A percentile compares a stretch with the other conserved stretches of the same genome.
Evolutionary conservation across 768 basidiomycete genomes (phyloP).

Genomic region (Sutorius australiensis): DNA sequence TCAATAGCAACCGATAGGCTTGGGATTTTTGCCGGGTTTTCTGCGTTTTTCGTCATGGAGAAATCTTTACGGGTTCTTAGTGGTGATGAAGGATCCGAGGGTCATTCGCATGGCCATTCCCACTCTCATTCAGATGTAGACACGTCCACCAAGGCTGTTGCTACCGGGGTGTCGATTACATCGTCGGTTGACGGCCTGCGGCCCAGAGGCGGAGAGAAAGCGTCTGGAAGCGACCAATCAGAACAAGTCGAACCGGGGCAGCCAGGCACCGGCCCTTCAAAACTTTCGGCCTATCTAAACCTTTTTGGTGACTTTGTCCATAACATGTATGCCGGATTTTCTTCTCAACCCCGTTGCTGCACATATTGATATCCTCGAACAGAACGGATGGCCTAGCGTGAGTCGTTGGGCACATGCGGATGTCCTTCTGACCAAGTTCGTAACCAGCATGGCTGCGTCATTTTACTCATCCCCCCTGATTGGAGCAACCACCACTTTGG

Average conservation of each 20-base stretch:
- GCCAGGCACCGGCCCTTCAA: conserved; percentile 55
- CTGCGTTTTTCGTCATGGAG: conserved; percentile 90
- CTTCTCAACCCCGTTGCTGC: conserved; percentile 9
- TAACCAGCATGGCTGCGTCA: conserved; percentile 82
- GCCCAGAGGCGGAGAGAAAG: conserved; percentile 37
- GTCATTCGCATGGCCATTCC: conserved; percentile 52
- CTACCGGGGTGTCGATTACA: conserved; percentile 47
- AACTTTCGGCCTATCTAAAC: conserved; percentile 88
- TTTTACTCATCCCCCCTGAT: conserved; percentile 95
- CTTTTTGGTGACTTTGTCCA: conserved; percentile 92
- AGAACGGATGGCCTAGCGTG: conserved; percentile 93
- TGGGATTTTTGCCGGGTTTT: conserved; percentile 82
- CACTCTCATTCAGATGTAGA: conserved; percentile 52
- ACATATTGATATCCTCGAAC: conserved; percentile 14
- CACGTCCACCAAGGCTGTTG: conserved; percentile 29
- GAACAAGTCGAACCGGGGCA: conserved; percentile 24
- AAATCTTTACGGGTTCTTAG: conserved; percentile 83
- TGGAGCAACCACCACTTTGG: conserved; percentile 91
- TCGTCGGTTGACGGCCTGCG: conserved; percentile 46
- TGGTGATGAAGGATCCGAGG: conserved; percentile 47
- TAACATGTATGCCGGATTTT: conserved; percentile 60
- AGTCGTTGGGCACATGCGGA: conserved; percentile 30
- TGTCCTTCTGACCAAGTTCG: conserved; percentile 1
- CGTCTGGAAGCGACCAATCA: conserved; percentile 14
- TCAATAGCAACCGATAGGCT: conserved; percentile 42